Conservation (phyloP, 306 rosid genomes). For the Bauhinia variegata region DNA sequence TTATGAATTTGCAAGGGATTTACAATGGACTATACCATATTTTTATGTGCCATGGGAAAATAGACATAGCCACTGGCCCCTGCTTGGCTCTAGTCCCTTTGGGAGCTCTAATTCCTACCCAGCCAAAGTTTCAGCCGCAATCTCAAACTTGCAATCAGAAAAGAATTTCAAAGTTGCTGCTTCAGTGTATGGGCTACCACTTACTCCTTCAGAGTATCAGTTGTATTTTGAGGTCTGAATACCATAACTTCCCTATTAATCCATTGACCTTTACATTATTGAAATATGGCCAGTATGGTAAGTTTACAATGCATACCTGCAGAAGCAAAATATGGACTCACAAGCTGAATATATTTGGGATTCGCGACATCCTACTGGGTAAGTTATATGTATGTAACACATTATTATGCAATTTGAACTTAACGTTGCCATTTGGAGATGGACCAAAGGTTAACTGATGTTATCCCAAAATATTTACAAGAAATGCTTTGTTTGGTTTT, state of each 20-base stretch:
- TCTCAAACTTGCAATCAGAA: constrained; percentile 40
- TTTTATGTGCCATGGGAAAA: constrained; percentile 79
- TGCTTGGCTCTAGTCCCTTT: constrained; percentile 54
- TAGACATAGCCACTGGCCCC: constrained; percentile 39
- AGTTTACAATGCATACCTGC: constrained; percentile 37
- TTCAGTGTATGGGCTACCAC: constrained; percentile 73
- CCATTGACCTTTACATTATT: neutral
- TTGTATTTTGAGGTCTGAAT: constrained; percentile 72
- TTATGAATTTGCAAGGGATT: constrained; percentile 67
- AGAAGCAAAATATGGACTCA: constrained; percentile 62
- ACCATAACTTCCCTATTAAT: constrained; percentile 19
- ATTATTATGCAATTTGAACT: too few species aligned
- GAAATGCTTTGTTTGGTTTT: constrained; percentile 9
- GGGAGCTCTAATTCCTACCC: constrained; percentile 43
- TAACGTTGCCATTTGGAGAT: constrained; percentile 11
- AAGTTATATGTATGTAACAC: constrained; percentile 29
- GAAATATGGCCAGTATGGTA: constrained; percentile 3
- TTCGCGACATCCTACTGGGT: constrained; percentile 54
- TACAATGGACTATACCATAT: constrained; percentile 84
- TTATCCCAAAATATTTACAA: neutral
- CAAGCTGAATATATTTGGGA: constrained; percentile 73
- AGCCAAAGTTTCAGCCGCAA: constrained; percentile 42
- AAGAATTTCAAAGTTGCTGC: constrained; percentile 44
- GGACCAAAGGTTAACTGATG: constrained; percentile 1
- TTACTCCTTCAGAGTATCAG: constrained; percentile 74